phyloP scores from a whole-genome alignment of 768 basidiomycete species.

The Leccinum truebloodii region DNA sequence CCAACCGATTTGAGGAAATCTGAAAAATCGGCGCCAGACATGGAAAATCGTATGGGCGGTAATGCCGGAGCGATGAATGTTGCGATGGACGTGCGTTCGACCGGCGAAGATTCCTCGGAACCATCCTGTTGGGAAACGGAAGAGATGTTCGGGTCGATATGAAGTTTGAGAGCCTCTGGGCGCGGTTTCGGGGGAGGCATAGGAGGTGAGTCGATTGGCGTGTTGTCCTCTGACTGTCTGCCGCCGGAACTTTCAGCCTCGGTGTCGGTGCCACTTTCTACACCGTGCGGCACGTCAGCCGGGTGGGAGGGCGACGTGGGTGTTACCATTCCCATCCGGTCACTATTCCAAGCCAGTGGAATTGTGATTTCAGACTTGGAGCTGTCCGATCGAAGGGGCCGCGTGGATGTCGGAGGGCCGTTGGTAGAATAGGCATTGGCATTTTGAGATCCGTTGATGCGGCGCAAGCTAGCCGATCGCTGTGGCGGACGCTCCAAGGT shows the following conservation, averaged over 20 bases:
- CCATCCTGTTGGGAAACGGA: slow-evolving; percentile 35
- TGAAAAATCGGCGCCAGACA: slow-evolving; percentile 80
- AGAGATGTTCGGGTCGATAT: slow-evolving; percentile 19
- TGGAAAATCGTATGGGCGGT: slow-evolving; percentile 89
- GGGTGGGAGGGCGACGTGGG: slow-evolving; percentile 63
- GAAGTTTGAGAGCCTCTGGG: slow-evolving; percentile 32
- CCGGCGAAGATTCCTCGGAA: slow-evolving; percentile 60
- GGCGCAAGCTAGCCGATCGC: slow-evolving; percentile 34
- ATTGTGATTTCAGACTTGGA: slow-evolving; percentile 23
- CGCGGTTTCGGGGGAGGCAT: slow-evolving; percentile 45
- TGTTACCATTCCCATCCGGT: slow-evolving; percentile 21
- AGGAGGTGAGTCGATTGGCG: slow-evolving; percentile 37
- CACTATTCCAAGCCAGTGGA: slow-evolving; percentile 21
- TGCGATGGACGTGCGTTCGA: slow-evolving; percentile 65
- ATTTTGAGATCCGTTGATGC: slow-evolving; percentile 11
- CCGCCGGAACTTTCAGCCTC: slow-evolving; percentile 56
- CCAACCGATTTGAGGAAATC: slow-evolving; percentile 65
- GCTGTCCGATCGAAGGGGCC: slow-evolving; percentile 19
- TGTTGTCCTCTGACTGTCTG: slow-evolving; percentile 28
- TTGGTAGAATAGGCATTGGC: slow-evolving; percentile 4
- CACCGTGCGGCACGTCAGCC: slow-evolving; percentile 68
- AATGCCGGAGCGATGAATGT: slow-evolving; percentile 87
- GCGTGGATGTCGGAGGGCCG: slow-evolving; percentile 9
- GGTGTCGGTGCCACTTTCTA: slow-evolving; percentile 76
- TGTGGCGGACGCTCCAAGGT: slow-evolving; percentile 38